A percentile compares a stretch with the other conserved stretches of the same genome.
phyloP scores from a whole-genome alignment of 2,329 filamentous ascomycete genomes.

The Calonectria pseudoreteaudii region DNA sequence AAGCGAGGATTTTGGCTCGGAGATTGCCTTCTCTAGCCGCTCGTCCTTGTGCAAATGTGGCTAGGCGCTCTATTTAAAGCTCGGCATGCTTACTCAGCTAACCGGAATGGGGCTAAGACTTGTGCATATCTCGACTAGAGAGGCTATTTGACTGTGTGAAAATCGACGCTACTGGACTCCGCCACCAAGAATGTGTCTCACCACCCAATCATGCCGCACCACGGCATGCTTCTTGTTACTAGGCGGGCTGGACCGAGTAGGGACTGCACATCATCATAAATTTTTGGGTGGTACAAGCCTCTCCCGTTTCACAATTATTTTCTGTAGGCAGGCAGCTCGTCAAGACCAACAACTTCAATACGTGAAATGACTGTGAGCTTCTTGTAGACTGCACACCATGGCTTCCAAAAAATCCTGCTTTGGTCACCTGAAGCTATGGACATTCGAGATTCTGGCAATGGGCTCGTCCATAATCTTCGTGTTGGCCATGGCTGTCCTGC shows the following conservation, averaged over 20 bases:
- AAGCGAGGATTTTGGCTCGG: neutral
- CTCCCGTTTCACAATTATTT: neutral
- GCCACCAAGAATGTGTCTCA: neutral
- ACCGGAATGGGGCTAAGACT: no score
- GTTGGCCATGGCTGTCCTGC: slow-evolving; percentile 18
- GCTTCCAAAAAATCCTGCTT: neutral
- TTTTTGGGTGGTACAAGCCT: neutral
- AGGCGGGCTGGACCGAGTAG: neutral
- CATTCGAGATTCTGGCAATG: slow-evolving; percentile 13
- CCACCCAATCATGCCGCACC: neutral
- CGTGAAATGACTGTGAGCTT: neutral
- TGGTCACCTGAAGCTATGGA: slow-evolving; percentile 12
- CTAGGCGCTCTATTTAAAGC: neutral
- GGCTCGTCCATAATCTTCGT: slow-evolving; percentile 11
- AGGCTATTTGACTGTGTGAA: neutral
- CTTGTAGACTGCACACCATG: neutral
- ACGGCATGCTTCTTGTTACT: neutral
- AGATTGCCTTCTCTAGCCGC: neutral
- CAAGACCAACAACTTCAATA: neutral
- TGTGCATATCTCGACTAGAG: neutral
- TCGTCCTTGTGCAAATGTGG: neutral
- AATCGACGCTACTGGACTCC: neutral
- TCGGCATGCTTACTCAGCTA: neutral
- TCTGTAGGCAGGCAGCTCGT: neutral
- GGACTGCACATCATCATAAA: neutral